phyloP scores from a whole-genome alignment of 2,329 filamentous ascomycete genomes.

The Leptodontidium sp. region DNA sequence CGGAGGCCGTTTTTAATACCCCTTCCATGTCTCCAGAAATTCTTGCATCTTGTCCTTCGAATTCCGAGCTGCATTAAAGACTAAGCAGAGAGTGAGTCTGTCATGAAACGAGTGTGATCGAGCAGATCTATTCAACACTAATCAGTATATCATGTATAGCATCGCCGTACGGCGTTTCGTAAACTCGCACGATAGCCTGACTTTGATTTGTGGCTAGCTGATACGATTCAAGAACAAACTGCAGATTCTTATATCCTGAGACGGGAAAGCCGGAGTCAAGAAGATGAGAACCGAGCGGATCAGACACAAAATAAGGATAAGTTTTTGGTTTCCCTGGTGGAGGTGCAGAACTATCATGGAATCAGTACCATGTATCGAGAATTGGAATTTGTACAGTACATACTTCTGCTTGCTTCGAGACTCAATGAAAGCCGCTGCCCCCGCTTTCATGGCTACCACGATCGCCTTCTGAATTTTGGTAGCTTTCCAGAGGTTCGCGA shows the following conservation, averaged over 20 bases:
- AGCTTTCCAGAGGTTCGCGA: constrained; percentile 19
- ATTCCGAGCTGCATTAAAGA: constrained; percentile 27
- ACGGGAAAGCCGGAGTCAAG: constrained; percentile 12
- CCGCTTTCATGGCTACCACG: constrained; percentile 32
- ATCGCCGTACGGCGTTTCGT: no score
- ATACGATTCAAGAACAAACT: constrained; percentile 22
- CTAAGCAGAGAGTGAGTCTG: constrained; percentile 28
- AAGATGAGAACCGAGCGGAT: constrained; percentile 27
- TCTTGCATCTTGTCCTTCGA: constrained; percentile 26
- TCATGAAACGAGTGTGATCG: constrained; percentile 29
- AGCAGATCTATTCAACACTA: constrained; percentile 14
- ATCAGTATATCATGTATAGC: background rate
- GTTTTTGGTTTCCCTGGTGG: constrained; percentile 17
- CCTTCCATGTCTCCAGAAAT: constrained; percentile 24
- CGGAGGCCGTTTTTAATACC: background rate
- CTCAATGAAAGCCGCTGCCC: constrained; percentile 30
- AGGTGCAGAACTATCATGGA: background rate
- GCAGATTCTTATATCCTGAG: constrained; percentile 1
- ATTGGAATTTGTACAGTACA: background rate
- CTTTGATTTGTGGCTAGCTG: constrained; percentile 29
- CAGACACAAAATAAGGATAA: constrained; percentile 27
- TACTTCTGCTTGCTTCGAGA: constrained; percentile 9
- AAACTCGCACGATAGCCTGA: constrained; percentile 23
- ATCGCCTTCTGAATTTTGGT: constrained; percentile 17
- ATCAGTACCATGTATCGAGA: background rate